These are phyloP conservation scores for Rhodofomes roseus DNA, from an alignment of 1,284 basidiomycete genomes.

Conservation along the genomic window DNA sequence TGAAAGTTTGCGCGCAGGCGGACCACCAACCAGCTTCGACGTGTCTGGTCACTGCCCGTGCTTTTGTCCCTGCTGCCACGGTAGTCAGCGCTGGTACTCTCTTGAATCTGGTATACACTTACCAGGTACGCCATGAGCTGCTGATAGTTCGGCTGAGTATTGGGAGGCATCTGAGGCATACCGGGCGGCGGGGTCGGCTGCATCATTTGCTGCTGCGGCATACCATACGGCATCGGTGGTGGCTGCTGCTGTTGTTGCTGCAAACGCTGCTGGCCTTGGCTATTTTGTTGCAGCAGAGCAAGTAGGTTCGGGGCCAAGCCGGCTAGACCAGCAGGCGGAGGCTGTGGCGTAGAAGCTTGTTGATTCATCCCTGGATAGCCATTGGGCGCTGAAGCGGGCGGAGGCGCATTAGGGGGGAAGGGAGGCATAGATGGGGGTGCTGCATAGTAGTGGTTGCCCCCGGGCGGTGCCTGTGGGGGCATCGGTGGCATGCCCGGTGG, in stretches of 20 bases:
- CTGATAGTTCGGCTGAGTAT: constrained; percentile 21
- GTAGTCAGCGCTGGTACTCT: not conserved
- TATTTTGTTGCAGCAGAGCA: constrained; percentile 25
- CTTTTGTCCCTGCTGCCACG: constrained; percentile 23
- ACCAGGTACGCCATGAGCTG: constrained; percentile 31
- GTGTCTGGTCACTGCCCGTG: constrained; percentile 12
- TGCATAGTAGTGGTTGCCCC: constrained; percentile 16
- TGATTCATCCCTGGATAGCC: constrained; percentile 15
- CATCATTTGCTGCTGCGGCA: constrained; percentile 23
- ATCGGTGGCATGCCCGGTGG: constrained; percentile 31
- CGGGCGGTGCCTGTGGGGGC: constrained; percentile 24
- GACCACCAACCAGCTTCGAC: not conserved
- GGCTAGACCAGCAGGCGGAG: constrained; percentile 10
- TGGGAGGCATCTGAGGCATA: constrained; percentile 17
- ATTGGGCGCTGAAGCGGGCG: constrained; percentile 8
- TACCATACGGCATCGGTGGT: constrained; percentile 20
- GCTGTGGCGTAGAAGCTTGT: constrained; percentile 14
- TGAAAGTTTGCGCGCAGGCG: not conserved
- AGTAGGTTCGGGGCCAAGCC: constrained; percentile 27
- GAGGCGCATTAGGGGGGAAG: constrained; percentile 10
- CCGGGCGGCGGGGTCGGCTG: constrained; percentile 17
- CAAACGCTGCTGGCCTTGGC: constrained; percentile 14
- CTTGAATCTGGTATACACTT: constrained; percentile 4
- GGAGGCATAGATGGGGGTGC: constrained; percentile 8
- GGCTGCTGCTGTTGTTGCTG: constrained; percentile 7